Percentiles rank a stretch among this genome's conserved stretches.
Evolutionary conservation across 345 rosid species (phyloP).

Genomic region (Salix viminalis): DNA sequence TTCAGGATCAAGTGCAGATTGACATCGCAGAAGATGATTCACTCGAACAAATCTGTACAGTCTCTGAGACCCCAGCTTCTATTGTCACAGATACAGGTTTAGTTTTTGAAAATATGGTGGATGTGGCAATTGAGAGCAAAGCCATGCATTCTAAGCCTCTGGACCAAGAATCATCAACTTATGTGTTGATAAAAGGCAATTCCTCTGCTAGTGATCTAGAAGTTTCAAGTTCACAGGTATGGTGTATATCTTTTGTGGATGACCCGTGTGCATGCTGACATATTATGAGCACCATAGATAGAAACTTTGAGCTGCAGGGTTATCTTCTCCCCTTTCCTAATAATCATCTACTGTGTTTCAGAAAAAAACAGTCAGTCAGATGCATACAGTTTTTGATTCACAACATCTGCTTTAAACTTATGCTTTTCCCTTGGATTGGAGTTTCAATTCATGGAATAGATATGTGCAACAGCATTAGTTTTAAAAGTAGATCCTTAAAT

Average conservation of each 20-base stretch:
- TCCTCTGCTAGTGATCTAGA: conserved; percentile 31
- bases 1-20: conserved; percentile 25
- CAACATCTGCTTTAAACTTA: neutral
- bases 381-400: neutral
- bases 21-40: conserved; percentile 24
- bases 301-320: neutral
- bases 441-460: neutral
- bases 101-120: conserved; percentile 33
- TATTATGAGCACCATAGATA: neutral
- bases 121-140: conserved; percentile 34
- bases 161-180: conserved; percentile 32
- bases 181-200: conserved; percentile 23
- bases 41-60: conserved; percentile 31
- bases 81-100: conserved; percentile 29
- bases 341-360: neutral
- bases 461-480: neutral
- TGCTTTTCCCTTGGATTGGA: neutral
- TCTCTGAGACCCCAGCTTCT: conserved; percentile 34
- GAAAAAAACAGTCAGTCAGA: neutral
- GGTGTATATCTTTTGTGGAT: conserved; percentile 9
- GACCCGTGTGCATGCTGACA: neutral
- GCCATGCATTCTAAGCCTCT: conserved; percentile 31
- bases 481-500: neutral
- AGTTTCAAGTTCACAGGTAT: conserved; percentile 34
- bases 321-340: neutral